Evolutionary conservation across 257 asterid species (phyloP), one percentile per base, ranked within the genome.

Genomic region (Capsicum chinense): DNA sequence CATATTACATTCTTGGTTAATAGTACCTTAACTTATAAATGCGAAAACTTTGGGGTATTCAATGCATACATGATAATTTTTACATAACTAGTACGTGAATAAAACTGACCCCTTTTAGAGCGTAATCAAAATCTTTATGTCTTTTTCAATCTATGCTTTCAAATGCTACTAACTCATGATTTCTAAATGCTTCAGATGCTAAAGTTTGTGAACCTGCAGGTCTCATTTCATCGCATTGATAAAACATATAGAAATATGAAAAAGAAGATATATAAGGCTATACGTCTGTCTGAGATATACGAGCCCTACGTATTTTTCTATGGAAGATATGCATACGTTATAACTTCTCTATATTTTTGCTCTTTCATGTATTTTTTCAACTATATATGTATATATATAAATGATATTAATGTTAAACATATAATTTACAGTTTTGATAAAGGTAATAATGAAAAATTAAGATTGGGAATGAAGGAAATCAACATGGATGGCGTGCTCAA

Each of bases 271-370:
- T 63, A 78, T 52, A 79, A 14, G 9, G 84, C 87, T 11, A 16
- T 85, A 26, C 89, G 90, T 56, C 63, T 90, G 4, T 86, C 88
- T 1, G 91, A 90, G 17, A 82, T 91, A 4, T 93, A 92, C 86
- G 63, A 69, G 16, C 92, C 92, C 8, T 93, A 91, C 79, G 50
- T 90, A 82, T 89, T 93, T 82, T 92, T 87, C 14, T 80, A 89
- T 58, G 94, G 90, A 82, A 87, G 90, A 95, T 90, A 92, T 15
- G 97, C 85, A 10, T 7, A 48, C 63, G 15, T 16, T 26, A 9
- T 56, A 26, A 19, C 19, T 3, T 56, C 13, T 86, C 13, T 26
- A 64, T 6, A 63, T 63, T 26, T 64, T 64, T 48, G 14, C 42
- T 6, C 14, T 68, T 56, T 6, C 19, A 56, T n/a, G 62, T 56